A percentile compares a stretch with the other conserved stretches of the same genome.
Evolutionary conservation across 768 basidiomycete genomes (phyloP).

Genomic region (Tulasnella sp.): DNA sequence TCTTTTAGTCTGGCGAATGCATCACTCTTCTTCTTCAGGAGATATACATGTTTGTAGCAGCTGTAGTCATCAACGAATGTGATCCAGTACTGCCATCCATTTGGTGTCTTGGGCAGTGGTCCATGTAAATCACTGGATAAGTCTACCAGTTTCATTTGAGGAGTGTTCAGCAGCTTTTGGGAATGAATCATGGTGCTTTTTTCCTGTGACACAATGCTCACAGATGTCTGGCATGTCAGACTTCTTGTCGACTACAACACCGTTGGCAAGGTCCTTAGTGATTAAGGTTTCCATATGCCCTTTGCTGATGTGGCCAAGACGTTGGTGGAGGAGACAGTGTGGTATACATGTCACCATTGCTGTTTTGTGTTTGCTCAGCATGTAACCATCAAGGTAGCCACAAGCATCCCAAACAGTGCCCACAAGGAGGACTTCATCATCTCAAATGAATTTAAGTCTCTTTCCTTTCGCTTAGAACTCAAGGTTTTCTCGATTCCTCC

Average conservation of each 20-base stretch:
- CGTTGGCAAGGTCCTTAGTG: neutral
- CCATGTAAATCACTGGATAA: conserved; percentile 16
- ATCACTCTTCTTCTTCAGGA: conserved; percentile 1
- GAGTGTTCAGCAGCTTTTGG: neutral
- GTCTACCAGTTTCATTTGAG: neutral
- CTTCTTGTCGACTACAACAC: neutral
- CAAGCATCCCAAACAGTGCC: neutral
- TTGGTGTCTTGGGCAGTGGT: neutral
- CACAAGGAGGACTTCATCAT: neutral
- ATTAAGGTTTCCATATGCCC: neutral
- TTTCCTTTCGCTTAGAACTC: no score
- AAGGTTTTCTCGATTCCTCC: neutral
- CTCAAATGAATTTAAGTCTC: neutral
- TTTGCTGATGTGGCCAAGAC: conserved; percentile 1
- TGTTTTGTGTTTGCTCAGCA: neutral
- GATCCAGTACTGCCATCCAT: conserved; percentile 7
- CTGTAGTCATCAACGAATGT: conserved; percentile 11
- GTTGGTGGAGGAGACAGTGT: neutral
- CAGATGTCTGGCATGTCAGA: neutral
- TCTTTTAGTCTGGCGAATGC: conserved; percentile 22
- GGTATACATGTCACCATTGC: neutral
- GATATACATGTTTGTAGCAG: neutral
- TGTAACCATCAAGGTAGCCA: neutral
- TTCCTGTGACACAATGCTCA: conserved; percentile 9
- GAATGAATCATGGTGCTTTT: conserved; percentile 11